These are phyloP conservation scores for Pestalotiopsis sp. DNA, from an alignment of 2,329 filamentous ascomycete species.

Conservation along the genomic window DNA sequence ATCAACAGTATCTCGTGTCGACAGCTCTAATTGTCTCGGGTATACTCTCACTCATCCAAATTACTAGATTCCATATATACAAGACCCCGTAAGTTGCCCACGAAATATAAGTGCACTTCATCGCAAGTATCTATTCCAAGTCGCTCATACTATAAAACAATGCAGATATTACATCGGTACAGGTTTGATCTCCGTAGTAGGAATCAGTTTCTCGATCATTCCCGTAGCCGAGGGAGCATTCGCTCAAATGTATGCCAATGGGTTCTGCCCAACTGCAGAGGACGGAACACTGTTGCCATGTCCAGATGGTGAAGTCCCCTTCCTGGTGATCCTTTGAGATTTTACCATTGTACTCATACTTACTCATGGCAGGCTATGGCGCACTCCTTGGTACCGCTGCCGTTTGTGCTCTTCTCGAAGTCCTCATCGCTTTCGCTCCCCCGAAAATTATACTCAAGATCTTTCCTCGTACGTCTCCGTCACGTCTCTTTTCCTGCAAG, in stretches of 20 bases:
- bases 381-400: conserved; percentile 72
- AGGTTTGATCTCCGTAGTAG: conserved; percentile 78
- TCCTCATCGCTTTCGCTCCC: conserved; percentile 75
- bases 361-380: conserved; percentile 54
- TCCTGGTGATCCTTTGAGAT: conserved; percentile 61
- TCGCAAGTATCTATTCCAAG: not conserved
- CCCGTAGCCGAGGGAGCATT: conserved; percentile 74
- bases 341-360: not conserved
- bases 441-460: conserved; percentile 70
- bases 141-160: not conserved
- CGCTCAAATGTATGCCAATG: conserved; percentile 76
- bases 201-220: conserved; percentile 78
- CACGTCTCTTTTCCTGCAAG: not conserved
- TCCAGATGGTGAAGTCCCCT: conserved; percentile 74
- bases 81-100: conserved; percentile 56
- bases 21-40: conserved; percentile 80
- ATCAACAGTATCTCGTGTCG: conserved; percentile 79
- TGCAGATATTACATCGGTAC: conserved; percentile 75
- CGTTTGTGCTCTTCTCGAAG: conserved; percentile 69
- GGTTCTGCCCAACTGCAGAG: conserved; percentile 62
- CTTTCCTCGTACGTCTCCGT: conserved; percentile 58
- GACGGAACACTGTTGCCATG: conserved; percentile 73
- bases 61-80: conserved; percentile 74
- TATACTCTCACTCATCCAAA: conserved; percentile 74
- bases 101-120: not conserved